Base-by-base conservation (phyloP, 2,329 filamentous ascomycete species). In the Decorospora gaudefroyi region DNA sequence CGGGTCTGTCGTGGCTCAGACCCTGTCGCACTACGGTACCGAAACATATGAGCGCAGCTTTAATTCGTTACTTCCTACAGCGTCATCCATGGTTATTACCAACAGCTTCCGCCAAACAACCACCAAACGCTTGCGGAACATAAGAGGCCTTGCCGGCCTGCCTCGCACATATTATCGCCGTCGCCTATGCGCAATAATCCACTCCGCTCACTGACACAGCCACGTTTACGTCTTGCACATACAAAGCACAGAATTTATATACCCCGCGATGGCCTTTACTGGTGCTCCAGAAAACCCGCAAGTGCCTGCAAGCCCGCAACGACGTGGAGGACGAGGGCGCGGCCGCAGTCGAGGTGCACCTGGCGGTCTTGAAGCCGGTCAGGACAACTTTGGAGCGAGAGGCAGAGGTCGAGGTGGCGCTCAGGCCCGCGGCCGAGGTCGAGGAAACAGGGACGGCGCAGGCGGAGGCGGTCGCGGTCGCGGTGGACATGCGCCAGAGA, bases 381-480 rank as follows among this genome's bases (percentile, higher is more conserved):
- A 51, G 6, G 61, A 65, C 19, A 35, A 54, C 12, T 36, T 43
- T 22, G 51, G 55, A 13, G 36, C 49, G 16, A 56, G 65, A 44
- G 65, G 63, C n/a, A 63, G 69, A 44, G 66, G 65, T 45, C 61
- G 69, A 59, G 69, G 69, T 31, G 59, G 68, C 48, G 51, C 46
- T 18, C 57, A 67, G 44, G 49, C 55, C 18, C 59, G 66, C 49
- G 70, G 70, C 23, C 61, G 57, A 28, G 50, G 60, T 22, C 56
- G 59, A 37, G 60, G 65, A 12, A 61, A 66, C 37, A 59, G 68
- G 54, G 69, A 70, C 7, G 56, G 67, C 45, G 60, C 62, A 36
- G 55, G 62, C 39, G 56, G 46, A 28, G 65, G 59, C 21, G 52
- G 62, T 31, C 55, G 62, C 39, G 56, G 46, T 30, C 65, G 59